Conservation (phyloP, 495 filamentous ascomycete species). For the Jackrogersella multiformis region DNA sequence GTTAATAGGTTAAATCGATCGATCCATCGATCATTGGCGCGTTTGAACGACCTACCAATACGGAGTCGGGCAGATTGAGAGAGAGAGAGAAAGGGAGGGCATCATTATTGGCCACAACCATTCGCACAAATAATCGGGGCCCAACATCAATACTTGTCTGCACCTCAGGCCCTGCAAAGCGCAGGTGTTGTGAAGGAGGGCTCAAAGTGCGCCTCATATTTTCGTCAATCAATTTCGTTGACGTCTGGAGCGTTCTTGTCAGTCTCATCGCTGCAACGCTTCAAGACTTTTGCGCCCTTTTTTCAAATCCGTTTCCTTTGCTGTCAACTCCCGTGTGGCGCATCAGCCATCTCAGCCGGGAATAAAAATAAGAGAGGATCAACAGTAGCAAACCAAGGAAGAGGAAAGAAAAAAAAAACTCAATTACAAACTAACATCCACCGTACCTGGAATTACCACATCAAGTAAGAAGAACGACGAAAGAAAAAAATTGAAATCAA, state of each 20-base stretch:
- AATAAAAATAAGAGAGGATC: constrained; percentile 43
- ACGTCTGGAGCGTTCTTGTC: constrained; percentile 40
- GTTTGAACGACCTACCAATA: constrained; percentile 38
- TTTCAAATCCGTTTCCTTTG: constrained; percentile 18
- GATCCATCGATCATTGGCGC: constrained; percentile 39
- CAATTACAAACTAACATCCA: constrained; percentile 33
- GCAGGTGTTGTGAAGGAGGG: constrained; percentile 29
- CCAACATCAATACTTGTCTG: constrained; percentile 42
- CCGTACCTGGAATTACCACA: constrained; percentile 39
- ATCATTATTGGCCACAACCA: constrained; percentile 32
- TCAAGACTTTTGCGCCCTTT: constrained; percentile 22
- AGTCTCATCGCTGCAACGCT: constrained; percentile 40
- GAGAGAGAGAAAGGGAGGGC: constrained; percentile 27
- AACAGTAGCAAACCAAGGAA: constrained; percentile 19
- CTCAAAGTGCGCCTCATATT: constrained; percentile 37
- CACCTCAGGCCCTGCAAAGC: constrained; percentile 33
- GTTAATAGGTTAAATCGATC: constrained; percentile 43
- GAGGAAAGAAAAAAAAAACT: constrained; percentile 15
- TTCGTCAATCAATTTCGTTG: constrained; percentile 38
- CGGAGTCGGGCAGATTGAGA: constrained; percentile 41
- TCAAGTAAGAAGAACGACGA: constrained; percentile 19
- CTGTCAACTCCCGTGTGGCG: constrained; percentile 43
- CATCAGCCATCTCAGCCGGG: constrained; percentile 45
- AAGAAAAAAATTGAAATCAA: too few species aligned
- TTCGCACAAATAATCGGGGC: constrained; percentile 40